Evolutionary conservation across 768 basidiomycete genomes (phyloP).

Genomic region (Suillus cothurnatus): DNA sequence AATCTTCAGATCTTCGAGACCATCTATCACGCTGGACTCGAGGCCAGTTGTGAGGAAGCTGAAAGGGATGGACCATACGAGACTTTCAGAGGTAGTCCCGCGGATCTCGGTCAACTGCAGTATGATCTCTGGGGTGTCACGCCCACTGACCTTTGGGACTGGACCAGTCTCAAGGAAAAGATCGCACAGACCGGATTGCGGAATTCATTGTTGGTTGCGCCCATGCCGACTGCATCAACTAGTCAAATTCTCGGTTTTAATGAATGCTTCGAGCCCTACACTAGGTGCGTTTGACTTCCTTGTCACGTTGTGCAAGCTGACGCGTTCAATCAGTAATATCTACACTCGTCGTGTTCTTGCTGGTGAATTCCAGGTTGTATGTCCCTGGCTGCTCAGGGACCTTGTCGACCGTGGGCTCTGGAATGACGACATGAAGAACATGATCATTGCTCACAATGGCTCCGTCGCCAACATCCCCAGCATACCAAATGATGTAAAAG

Average conservation of each 20-base stretch:
- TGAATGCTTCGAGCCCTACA: slow-evolving; percentile 99
- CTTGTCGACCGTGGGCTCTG: slow-evolving; percentile 94
- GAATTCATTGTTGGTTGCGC: slow-evolving; percentile 89
- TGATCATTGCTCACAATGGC: slow-evolving; percentile 96
- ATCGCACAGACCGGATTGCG: slow-evolving; percentile 79
- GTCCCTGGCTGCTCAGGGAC: slow-evolving; percentile 98
- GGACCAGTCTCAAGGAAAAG: slow-evolving; percentile 84
- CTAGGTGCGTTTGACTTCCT: slow-evolving; percentile 54
- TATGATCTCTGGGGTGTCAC: slow-evolving; percentile 96
- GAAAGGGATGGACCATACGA: slow-evolving; percentile 80
- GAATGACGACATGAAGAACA: slow-evolving; percentile 99
- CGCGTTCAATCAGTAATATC: slow-evolving; percentile 71
- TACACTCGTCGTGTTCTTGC: slow-evolving; percentile 99
- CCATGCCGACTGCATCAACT: slow-evolving; percentile 99
- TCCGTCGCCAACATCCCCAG: slow-evolving; percentile 84
- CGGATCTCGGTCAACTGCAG: slow-evolving; percentile 83
- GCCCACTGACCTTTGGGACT: slow-evolving; percentile 92
- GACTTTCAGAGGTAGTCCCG: slow-evolving; percentile 91
- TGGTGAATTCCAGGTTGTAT: slow-evolving; percentile 99
- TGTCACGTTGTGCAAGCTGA: slow-evolving; percentile 11
- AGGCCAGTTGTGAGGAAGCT: slow-evolving; percentile 89
- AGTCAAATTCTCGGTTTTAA: slow-evolving; percentile 98
- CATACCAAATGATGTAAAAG: slow-evolving; percentile 91
- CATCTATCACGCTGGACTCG: slow-evolving; percentile 93
- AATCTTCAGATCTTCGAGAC: slow-evolving; percentile 99